These are phyloP conservation scores for Inonotus obliquus DNA, from an alignment of 1,284 basidiomycete genomes.

Conservation along the genomic window DNA sequence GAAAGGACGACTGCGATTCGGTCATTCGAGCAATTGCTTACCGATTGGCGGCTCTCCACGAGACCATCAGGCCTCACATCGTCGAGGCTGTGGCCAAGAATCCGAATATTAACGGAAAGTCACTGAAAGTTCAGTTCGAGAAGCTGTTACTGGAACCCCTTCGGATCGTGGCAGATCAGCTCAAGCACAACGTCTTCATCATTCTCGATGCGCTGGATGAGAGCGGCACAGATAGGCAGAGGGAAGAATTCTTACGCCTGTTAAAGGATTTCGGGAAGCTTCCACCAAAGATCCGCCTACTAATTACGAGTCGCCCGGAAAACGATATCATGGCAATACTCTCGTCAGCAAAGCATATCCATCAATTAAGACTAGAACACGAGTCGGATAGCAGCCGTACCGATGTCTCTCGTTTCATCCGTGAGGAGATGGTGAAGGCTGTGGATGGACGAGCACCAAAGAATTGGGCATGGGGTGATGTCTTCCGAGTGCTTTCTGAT, in stretches of 20 bases:
- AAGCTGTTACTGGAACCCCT: neutral
- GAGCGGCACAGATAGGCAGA: neutral
- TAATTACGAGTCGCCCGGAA: neutral
- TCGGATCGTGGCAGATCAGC: fast-evolving
- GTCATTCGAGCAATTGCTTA: neutral
- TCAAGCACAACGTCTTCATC: neutral
- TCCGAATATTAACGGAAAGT: neutral
- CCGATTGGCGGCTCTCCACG: neutral
- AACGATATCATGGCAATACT: neutral
- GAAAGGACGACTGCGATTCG: neutral
- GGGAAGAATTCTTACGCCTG: neutral
- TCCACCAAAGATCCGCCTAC: neutral
- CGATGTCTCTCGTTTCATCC: neutral
- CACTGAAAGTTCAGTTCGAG: neutral
- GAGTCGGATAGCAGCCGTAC: neutral
- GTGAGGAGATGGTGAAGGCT: neutral
- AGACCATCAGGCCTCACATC: neutral
- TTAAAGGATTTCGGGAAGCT: neutral
- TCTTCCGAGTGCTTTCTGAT: neutral
- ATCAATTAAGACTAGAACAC: neutral
- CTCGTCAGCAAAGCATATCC: neutral
- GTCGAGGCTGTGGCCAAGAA: neutral
- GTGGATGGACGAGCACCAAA: too few relatives aligned
- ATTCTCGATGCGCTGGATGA: neutral
- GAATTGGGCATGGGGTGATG: too few relatives aligned